phyloP scores from a whole-genome alignment of 768 basidiomycete genomes.

The Boletus bicolor region DNA sequence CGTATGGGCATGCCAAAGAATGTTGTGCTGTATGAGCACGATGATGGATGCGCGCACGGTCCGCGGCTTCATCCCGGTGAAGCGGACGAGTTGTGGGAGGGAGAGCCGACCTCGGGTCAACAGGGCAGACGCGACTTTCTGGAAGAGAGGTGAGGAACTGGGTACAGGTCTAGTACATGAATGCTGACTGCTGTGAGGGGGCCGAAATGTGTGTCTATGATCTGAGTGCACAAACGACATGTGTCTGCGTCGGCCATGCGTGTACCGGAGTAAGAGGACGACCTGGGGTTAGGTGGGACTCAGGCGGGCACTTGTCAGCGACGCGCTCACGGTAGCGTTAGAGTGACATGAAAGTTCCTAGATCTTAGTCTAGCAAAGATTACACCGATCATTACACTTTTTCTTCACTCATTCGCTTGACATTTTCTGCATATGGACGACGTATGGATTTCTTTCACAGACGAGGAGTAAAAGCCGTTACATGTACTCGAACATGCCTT shows the following conservation, averaged over 20 bases:
- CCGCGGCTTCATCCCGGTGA: constrained; percentile 63
- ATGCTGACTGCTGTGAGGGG: constrained; percentile 57
- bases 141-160: constrained; percentile 4
- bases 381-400: constrained; percentile 1
- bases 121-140: constrained; percentile 74
- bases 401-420: background rate
- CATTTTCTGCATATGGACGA: background rate
- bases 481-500: constrained; percentile 11
- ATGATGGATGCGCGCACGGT: constrained; percentile 69
- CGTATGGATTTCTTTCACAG: background rate
- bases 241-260: constrained; percentile 66
- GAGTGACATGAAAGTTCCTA: constrained; percentile 12
- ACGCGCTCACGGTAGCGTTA: background rate
- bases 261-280: background rate
- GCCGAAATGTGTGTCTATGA: constrained; percentile 65
- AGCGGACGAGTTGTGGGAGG: constrained; percentile 62
- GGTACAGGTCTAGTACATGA: background rate
- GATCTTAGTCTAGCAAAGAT: background rate
- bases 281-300: background rate
- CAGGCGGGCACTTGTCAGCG: too few relatives aligned
- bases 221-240: constrained; percentile 56
- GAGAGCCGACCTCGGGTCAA: constrained; percentile 84
- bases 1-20: constrained; percentile 78
- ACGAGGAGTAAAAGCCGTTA: background rate
- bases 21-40: constrained; percentile 85